phyloP scores from a whole-genome alignment of 164 flowering plant species.

The Dillenia suffruticosa region DNA sequence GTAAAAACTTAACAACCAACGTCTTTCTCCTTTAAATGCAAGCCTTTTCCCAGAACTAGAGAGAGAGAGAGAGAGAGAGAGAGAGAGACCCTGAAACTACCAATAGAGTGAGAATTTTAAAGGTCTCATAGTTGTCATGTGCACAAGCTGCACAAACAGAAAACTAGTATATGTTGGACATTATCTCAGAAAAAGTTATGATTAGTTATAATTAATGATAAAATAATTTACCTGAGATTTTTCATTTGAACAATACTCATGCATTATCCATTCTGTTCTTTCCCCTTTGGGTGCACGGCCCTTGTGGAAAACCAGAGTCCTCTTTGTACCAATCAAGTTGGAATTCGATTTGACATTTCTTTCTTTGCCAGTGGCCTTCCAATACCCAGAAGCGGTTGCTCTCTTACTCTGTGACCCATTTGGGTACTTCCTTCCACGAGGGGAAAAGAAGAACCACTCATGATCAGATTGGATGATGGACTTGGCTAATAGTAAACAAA shows the following conservation, averaged over 20 bases:
- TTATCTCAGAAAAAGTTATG: neutral
- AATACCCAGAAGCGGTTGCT: slow-evolving; percentile 66
- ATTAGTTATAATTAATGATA: neutral
- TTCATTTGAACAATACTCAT: slow-evolving; percentile 58
- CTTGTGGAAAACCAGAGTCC: slow-evolving; percentile 75
- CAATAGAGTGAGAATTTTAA: too few relatives aligned
- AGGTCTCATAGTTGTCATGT: too few relatives aligned
- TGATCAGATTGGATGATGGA: slow-evolving; percentile 59
- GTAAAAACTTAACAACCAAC: too few relatives aligned
- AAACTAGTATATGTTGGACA: neutral
- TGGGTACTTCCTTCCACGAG: slow-evolving; percentile 79
- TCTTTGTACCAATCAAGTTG: slow-evolving; percentile 61
- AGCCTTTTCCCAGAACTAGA: too few relatives aligned
- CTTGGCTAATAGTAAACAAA: slow-evolving; percentile 36
- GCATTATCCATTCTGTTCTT: slow-evolving; percentile 89
- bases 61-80: too few relatives aligned
- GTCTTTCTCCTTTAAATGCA: too few relatives aligned
- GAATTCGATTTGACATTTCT: slow-evolving; percentile 58
- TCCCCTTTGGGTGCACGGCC: slow-evolving; percentile 90
- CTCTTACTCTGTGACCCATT: slow-evolving; percentile 76
- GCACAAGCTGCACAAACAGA: too few relatives aligned
- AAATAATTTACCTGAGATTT: slow-evolving; percentile 30
- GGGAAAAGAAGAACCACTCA: slow-evolving; percentile 85
- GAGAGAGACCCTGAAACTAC: too few relatives aligned
- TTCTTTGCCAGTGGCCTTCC: slow-evolving; percentile 90